These are phyloP conservation scores for Trichosporon sp. DNA, from an alignment of 1,284 basidiomycete genomes.

Conservation along the genomic window DNA sequence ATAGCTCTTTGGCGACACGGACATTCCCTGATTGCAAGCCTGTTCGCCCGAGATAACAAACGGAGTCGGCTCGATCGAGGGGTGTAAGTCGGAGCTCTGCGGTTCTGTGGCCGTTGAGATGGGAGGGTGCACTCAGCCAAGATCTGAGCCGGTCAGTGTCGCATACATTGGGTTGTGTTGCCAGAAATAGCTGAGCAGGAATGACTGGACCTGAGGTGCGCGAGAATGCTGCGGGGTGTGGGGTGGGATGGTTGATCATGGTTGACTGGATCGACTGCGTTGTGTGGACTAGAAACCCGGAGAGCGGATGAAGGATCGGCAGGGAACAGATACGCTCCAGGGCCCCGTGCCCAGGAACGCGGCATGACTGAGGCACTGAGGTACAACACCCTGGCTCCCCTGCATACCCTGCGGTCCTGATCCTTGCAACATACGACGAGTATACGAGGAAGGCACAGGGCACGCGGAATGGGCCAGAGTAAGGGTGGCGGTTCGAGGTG, in stretches of 20 bases:
- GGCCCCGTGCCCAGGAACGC: conserved; percentile 1
- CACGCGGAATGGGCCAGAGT: neutral
- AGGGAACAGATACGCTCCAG: neutral
- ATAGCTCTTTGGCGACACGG: neutral
- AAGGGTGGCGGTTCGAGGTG: neutral
- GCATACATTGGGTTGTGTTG: neutral
- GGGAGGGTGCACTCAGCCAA: no score
- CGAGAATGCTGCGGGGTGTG: no score
- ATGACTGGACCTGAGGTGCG: neutral
- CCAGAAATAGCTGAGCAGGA: neutral
- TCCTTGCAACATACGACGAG: neutral
- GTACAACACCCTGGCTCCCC: neutral
- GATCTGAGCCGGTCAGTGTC: no score
- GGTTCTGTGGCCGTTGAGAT: neutral
- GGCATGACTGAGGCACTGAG: neutral
- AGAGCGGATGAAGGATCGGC: neutral
- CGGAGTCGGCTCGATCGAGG: neutral
- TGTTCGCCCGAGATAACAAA: neutral
- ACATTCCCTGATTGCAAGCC: neutral
- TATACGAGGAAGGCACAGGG: neutral
- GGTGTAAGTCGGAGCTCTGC: neutral
- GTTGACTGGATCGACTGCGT: neutral
- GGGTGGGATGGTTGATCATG: no score
- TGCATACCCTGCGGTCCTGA: neutral
- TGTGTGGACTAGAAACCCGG: no score